Evolutionary conservation across 176 grass and related monocot genomes (phyloP), one percentile per base, ranked within the genome.

Genomic region (Hordeum vulgare): DNA sequence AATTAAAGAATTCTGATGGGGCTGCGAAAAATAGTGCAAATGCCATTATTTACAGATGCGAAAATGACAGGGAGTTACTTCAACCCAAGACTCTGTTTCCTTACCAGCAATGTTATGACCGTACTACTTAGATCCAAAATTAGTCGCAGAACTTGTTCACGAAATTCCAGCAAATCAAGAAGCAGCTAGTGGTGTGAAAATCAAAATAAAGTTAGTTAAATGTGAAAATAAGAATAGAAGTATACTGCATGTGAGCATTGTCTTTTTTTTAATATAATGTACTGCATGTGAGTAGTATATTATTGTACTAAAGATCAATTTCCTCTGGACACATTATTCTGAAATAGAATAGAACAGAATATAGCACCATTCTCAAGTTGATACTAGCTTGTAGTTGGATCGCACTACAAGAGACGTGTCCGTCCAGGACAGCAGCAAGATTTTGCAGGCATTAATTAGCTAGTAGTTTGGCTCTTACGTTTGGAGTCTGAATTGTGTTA

Each of bases 41-140:
- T 45, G 24, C 27, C 62, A 72, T 79, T 77, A 89, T 57, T 80
- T 75, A 71, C 20, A 60, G 27, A 37, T 35, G 76, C 9, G 76
- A 28, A 21, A 79, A 80, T 5, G 15, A 66, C 25, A 71, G 5
- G 23, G 40, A 14, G 13, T 75, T 67, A 41, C 4, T 80, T 68
- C 35, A 42, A 49, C 74, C 74, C 12, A 74, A 60, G 53, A 34
- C 6, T 36, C 9, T 83, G 49, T 61, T 83, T 56, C 56, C 82
- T 85, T 89, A 98, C 96, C 93, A 98, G 73, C 60, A 98, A 94
- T 66, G 96, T 98, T 86, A 98, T 98, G 76, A 98, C 96, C 12
- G 96, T 98, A 74, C 96, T 98, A 88, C 96, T 98, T 85, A 98
- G 81, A 74, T 98, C 96, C 87, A 98, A 91, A 90, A 95, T 94